phyloP scores from a whole-genome alignment of 345 rosid genomes.

The Geranium brycei region DNA sequence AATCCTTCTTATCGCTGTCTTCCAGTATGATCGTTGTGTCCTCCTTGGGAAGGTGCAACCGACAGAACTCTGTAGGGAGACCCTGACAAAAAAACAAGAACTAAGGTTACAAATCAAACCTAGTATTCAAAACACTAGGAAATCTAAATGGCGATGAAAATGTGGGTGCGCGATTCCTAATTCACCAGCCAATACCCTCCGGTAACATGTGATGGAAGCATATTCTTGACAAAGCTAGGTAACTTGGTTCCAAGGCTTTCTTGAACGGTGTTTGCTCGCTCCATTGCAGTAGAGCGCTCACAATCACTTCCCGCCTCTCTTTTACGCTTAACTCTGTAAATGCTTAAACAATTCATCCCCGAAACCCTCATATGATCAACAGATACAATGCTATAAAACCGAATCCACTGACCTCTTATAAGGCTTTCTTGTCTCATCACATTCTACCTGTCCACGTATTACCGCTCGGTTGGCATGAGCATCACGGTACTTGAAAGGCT shows the following conservation, averaged over 20 bases:
- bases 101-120: too few species aligned
- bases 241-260: neutral
- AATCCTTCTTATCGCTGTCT: slow-evolving; percentile 10
- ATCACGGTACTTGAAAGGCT: too few species aligned
- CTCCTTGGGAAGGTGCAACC: slow-evolving; percentile 14
- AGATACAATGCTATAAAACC: neutral
- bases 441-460: too few species aligned
- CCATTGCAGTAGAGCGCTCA: neutral
- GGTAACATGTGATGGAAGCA: neutral
- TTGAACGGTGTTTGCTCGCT: neutral
- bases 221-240: neutral
- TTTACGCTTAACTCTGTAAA: neutral
- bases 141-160: too few species aligned
- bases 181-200: neutral
- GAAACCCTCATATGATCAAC: neutral
- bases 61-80: slow-evolving; percentile 10
- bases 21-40: slow-evolving; percentile 12
- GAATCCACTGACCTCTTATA: neutral
- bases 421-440: neutral
- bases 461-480: too few species aligned
- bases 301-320: neutral
- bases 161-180: too few species aligned
- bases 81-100: slow-evolving; percentile 5
- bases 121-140: neutral
- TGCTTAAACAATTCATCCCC: neutral